phyloP scores from a whole-genome alignment of 2,329 filamentous ascomycete genomes.

The Colletotrichum sp. region DNA sequence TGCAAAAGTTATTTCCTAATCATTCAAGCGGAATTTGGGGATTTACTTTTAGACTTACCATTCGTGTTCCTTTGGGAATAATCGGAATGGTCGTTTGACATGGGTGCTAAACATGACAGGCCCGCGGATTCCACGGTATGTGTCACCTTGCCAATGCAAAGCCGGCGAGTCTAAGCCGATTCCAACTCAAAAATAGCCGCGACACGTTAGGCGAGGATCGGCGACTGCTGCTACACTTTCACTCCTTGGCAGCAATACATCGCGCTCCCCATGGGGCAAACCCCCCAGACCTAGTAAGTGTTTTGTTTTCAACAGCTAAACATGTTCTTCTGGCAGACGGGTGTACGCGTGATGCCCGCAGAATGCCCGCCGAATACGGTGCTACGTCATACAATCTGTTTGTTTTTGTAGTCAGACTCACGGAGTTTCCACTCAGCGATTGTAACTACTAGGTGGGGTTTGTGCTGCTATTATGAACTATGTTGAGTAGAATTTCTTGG shows the following conservation, averaged over 20 bases:
- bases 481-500: neutral
- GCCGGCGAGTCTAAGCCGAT: neutral
- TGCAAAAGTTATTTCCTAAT: neutral
- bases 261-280: neutral
- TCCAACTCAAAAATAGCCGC: neutral
- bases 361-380: neutral
- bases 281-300: too few species aligned
- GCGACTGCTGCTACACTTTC: neutral
- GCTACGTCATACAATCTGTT: neutral
- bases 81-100: neutral
- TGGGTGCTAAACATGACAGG: neutral
- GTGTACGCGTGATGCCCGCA: neutral
- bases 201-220: neutral
- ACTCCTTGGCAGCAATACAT: neutral
- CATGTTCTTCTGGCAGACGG: neutral
- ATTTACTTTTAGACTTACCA: neutral
- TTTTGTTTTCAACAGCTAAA: neutral
- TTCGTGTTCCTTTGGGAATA: neutral
- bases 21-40: neutral
- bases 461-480: neutral
- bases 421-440: neutral
- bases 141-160: neutral
- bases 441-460: neutral
- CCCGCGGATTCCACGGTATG: neutral
- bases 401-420: neutral